Percentiles rank a stretch among this genome's conserved stretches.
Conservation (phyloP, 805 yeast species). For the Starmerella powellii region DNA sequence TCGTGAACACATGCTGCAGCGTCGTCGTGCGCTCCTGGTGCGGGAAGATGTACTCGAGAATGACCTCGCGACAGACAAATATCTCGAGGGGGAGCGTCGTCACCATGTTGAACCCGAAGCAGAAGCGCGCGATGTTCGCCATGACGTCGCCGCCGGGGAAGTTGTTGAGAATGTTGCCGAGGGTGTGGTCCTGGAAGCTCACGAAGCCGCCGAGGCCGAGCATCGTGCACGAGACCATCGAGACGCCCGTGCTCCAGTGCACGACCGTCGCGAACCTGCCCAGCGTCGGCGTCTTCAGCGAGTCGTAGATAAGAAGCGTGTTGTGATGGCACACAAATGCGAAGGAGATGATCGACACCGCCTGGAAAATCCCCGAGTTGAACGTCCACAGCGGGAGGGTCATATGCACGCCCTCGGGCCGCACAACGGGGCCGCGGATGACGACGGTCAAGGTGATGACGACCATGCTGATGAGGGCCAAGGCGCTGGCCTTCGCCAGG, state of each 20-base stretch:
- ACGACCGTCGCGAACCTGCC: slow-evolving; percentile 65
- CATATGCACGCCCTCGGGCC: slow-evolving; percentile 27
- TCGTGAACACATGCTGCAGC: slow-evolving; percentile 46
- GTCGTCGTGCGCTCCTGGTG: slow-evolving; percentile 17
- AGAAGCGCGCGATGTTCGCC: slow-evolving; percentile 76
- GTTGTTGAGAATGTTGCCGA: slow-evolving; percentile 80
- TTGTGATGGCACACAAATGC: slow-evolving; percentile 95
- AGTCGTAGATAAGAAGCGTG: slow-evolving; percentile 78
- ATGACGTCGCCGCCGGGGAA: slow-evolving; percentile 62
- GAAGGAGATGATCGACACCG: slow-evolving; percentile 85
- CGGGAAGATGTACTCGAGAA: slow-evolving; percentile 47
- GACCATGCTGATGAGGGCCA: slow-evolving; percentile 77
- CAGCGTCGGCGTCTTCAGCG: slow-evolving; percentile 63
- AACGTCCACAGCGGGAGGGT: slow-evolving; percentile 35
- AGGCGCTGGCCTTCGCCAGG: slow-evolving; percentile 73
- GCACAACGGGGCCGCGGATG: slow-evolving; percentile 52
- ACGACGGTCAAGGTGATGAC: slow-evolving; percentile 65
- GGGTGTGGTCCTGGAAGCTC: slow-evolving; percentile 62
- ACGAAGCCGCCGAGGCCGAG: slow-evolving; percentile 73
- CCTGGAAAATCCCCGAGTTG: slow-evolving; percentile 64
- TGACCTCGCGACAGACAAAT: slow-evolving; percentile 78
- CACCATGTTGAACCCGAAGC: slow-evolving; percentile 85
- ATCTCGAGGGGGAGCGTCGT: slow-evolving; percentile 86
- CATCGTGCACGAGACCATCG: slow-evolving; percentile 63
- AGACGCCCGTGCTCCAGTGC: slow-evolving; percentile 70